Base-by-base conservation (phyloP, 2,329 filamentous ascomycete species). In the Hypoxylon sp. region DNA sequence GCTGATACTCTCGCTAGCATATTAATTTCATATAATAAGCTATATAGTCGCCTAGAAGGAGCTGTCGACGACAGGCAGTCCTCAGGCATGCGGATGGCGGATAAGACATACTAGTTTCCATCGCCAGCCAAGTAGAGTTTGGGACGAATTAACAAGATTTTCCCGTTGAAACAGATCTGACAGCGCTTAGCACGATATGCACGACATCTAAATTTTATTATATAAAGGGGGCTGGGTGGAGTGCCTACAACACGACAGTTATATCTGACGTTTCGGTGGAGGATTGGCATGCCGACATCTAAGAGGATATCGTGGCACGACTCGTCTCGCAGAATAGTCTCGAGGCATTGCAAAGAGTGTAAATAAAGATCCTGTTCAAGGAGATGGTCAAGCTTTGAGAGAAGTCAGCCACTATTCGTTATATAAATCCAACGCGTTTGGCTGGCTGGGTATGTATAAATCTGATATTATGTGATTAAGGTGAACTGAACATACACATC, bases 111-210 rank as follows among this genome's bases (percentile, higher is more conserved):
- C 46, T 58, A 58, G 33, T 89, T 92, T 1, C 91, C 91, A 77
- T 93, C 90, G 67, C 92, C 91, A 53, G 91, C 91, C 5, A 94
- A 85, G 74, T 84, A 90, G 70, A 92, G 83, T 79, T 94, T 94
- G 0, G 91, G 91, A 10, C 92, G 84, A 64, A 96, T 91, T 65
- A 91, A 83, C 17, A 94, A 80, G 20, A 95, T 90, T 79, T 90
- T 89, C 56, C 88, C 86, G 72, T 94, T 87, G 56, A 89, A 83
- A 67, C 84, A 83, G 46, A 50, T 50, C 46, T 50, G 30, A 27
- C 3, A 25, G 5, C 13, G 14, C 5, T 50, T 17, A 50, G 40
- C 7, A 44, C 8, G 17, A 22, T 22, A 44, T 44, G n/a, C 2
- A 44, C 17, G 17, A 10, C 11, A 44, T 22, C 40, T 44, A 44